These are phyloP conservation scores for Pythium graminicola DNA, from an alignment of 352 stramenopile species.

Conservation along the genomic window DNA sequence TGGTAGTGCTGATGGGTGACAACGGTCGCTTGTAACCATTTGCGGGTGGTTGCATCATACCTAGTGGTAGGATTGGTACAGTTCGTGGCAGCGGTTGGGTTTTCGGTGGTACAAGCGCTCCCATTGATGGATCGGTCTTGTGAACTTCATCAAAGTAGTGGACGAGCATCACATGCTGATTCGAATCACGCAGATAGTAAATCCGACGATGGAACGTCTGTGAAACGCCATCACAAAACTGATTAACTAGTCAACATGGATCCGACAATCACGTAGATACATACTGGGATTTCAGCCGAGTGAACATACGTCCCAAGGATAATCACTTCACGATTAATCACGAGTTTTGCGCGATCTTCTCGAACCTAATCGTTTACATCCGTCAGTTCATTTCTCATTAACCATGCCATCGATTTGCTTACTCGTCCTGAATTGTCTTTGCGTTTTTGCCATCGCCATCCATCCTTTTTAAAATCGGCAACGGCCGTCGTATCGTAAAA, in stretches of 20 bases:
- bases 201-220: conserved; percentile 82
- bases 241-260: background rate
- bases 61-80: background rate
- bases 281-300: conserved; percentile 58
- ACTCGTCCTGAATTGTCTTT: conserved; percentile 76
- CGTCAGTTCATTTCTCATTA: background rate
- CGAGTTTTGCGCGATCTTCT: conserved; percentile 79
- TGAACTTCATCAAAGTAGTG: conserved; percentile 82
- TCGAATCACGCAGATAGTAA: conserved; percentile 65
- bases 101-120: conserved; percentile 13
- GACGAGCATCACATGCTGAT: conserved; percentile 70
- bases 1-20: background rate
- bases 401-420: too few relatives aligned
- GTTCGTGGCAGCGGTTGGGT: conserved; percentile 3
- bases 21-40: conserved; percentile 41
- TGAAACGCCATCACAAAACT: background rate
- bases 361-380: conserved; percentile 37
- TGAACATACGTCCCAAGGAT: conserved; percentile 81
- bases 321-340: conserved; percentile 77
- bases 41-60: background rate
- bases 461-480: conserved; percentile 81
- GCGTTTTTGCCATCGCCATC: conserved; percentile 81
- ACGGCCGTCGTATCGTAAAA: conserved; percentile 61
- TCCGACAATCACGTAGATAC: conserved; percentile 2
- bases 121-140: conserved; percentile 33